Percentiles rank a stretch among this genome's conserved stretches.
phyloP scores from a whole-genome alignment of 75 land plant species.

The Selaginella tamariscina region DNA sequence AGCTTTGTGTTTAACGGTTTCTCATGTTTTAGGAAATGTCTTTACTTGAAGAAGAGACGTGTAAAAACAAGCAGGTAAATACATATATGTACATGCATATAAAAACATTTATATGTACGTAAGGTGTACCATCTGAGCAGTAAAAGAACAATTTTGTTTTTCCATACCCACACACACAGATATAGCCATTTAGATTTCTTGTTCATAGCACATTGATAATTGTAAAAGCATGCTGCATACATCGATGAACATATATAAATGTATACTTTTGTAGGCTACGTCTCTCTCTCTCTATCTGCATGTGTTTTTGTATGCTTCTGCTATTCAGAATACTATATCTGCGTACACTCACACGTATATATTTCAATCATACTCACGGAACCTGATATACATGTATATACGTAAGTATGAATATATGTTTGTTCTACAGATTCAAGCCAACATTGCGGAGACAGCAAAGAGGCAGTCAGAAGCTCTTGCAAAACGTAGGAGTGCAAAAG shows the following conservation, averaged over 20 bases:
- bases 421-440: slow-evolving; percentile 60
- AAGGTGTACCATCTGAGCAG: not conserved
- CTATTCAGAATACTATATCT: no score
- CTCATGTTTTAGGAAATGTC: slow-evolving; percentile 60
- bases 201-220: not conserved
- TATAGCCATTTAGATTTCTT: not conserved
- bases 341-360: no score
- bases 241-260: no score
- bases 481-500: slow-evolving; percentile 47
- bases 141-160: not conserved
- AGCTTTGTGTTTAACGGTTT: slow-evolving; percentile 11
- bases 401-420: no score
- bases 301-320: no score
- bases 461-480: slow-evolving; percentile 81
- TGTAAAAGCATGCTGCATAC: no score
- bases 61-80: slow-evolving; percentile 72
- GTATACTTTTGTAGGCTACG: no score
- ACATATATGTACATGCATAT: no score
- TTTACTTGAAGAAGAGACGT: slow-evolving; percentile 65
- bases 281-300: no score
- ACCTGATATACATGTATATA: no score
- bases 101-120: not conserved
- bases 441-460: slow-evolving; percentile 63
- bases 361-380: no score
- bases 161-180: not conserved